Base-by-base conservation (phyloP, 306 rosid species). In the Crotalaria pallida region DNA sequence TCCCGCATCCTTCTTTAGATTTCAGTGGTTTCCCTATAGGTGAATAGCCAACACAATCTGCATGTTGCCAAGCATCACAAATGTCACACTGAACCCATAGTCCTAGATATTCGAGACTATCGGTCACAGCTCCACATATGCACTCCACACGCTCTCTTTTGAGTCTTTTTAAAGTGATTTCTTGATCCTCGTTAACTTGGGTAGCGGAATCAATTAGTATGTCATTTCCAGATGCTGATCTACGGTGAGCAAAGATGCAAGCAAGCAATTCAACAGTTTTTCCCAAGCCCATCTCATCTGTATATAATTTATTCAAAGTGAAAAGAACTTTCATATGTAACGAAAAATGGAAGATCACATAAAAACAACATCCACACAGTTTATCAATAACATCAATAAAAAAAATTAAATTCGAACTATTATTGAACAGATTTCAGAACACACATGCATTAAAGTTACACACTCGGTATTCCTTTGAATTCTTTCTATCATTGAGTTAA, bases 61-160 rank as follows among this genome's bases (percentile, higher is more conserved):
- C 98, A 78, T 94, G 97, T 80, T 94, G 98, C 98, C 98, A 94
- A 19, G 98, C 97, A 82, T 88, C 95, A 80, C 98, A 94, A 36
- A 81, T 71, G 82, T 94, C 98, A 49, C 98, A 94, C 77, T 90
- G 98, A 75, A 94, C 98, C 98, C 98, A 94, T 64, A 94, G 50
- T 72, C 98, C 97, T 72, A 76, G 80, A 83, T 90, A 90, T 81
- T 77, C 83, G 59, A 17, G 58, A 80, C 77, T 84, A 73, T 93
- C 98, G 18, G 88, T 90, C 63, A 93, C 98, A 83, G 96, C 87
- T 70, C 97, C 97, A 77, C 97, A 93, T 41, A 76, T 51, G 58
- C 97, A 93, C 81, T 93, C 97, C 74, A 93, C 89, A 53, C 96
- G 98, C 58, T 88, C 98, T 75, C 77, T 84, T 72, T 87, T 90